phyloP scores from a whole-genome alignment of 495 filamentous ascomycete genomes.

The Lasiosphaeria hispida region DNA sequence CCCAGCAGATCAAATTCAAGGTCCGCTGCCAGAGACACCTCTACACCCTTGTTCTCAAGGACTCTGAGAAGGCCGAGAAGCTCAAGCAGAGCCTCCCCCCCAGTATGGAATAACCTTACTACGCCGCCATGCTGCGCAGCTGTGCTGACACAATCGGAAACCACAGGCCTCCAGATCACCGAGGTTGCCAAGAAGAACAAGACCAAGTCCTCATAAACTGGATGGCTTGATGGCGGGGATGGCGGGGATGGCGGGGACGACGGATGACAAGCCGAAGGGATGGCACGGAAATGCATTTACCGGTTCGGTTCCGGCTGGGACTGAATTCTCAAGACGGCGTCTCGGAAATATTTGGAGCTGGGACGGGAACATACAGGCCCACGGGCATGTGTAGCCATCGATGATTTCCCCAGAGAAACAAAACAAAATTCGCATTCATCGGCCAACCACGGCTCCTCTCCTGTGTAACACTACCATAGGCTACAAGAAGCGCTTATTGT shows the following conservation, averaged over 20 bases:
- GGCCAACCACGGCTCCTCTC: conserved; percentile 7
- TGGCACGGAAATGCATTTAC: conserved; percentile 14
- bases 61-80: conserved; percentile 98
- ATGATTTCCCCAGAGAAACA: conserved; percentile 13
- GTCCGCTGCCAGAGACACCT: conserved; percentile 92
- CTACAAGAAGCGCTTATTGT: conserved; percentile 30
- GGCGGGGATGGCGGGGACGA: conserved; percentile 6
- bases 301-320: conserved; percentile 10
- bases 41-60: conserved; percentile 97
- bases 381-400: conserved; percentile 15
- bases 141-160: conserved; percentile 14
- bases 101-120: conserved; percentile 57
- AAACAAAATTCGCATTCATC: conserved; percentile 28
- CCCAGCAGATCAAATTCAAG: conserved; percentile 98
- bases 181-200: conserved; percentile 53
- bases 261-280: conserved; percentile 4
- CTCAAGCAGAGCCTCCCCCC: conserved; percentile 98
- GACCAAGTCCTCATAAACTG: conserved; percentile 34
- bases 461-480: not conserved
- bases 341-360: conserved; percentile 11
- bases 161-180: conserved; percentile 45
- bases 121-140: not conserved
- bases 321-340: conserved; percentile 12
- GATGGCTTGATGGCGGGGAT: conserved; percentile 4
- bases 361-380: conserved; percentile 4